Evolutionary conservation across 805 yeast species (phyloP), one percentile per base, ranked within the genome.

Genomic region (Saturnispora diversa): DNA sequence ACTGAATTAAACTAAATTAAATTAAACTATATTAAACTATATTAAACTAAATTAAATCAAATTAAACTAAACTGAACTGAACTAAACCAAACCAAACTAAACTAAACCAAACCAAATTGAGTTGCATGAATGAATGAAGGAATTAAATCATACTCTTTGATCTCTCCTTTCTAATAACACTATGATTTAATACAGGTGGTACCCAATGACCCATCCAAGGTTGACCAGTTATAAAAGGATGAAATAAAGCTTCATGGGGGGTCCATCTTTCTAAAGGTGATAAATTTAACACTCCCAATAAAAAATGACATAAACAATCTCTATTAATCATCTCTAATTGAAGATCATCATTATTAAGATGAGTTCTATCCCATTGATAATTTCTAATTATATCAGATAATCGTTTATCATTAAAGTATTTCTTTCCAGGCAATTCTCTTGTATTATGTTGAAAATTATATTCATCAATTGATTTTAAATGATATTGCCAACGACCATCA

Each of bases 191-290:
- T 2, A 47, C 46, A 6, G 77, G 77, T 13, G 79, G 78, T 36
- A 56, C 58, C 79, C 79, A 74, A 28, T 58, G 59, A 1, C 77
- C 81, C 9, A 59, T 58, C 52, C 74, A 79, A 42, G 64, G 68
- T 40, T 67, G 67, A 37, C 72, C 78, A 5, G 83, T 82, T 15
- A 92, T 76, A 59, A 92, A 92, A 0, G 97, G 97, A 63, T 92
- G 98, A 59, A 75, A 66, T 12, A 80, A 66, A 0, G 97, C 98
- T 59, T 92, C 97, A 50, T 86, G 95, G 10, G 98, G 98, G 0
- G 97, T 85, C 82, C 96, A 83, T 51, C 99, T 74, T 58, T 87
- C 95, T 51, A 92, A 70, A 0, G 98, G 98, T 59, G 90, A 88
- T 52, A 86, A 60, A 49, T 81, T 84, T 46, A 92, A 65, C 8